Conservation (phyloP, 2,329 filamentous ascomycete genomes). For the Paraphaeosphaeria minitans region DNA sequence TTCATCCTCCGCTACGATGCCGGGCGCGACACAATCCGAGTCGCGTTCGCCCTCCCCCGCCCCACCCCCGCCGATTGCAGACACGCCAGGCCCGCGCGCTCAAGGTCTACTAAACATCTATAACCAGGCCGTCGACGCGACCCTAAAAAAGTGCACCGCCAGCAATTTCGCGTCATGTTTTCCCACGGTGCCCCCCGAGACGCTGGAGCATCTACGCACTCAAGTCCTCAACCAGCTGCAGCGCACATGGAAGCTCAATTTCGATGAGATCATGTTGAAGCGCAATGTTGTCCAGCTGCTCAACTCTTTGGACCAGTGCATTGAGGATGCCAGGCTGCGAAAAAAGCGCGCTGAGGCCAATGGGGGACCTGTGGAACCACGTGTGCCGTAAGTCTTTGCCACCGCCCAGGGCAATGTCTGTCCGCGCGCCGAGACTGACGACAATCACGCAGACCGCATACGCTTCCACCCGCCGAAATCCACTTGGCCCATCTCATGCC, state of each 20-base stretch:
- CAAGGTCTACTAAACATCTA: conserved; percentile 65
- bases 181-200: conserved; percentile 64
- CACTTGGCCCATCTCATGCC: conserved; percentile 65
- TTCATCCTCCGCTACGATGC: conserved; percentile 28
- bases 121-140: conserved; percentile 62
- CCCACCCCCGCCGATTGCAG: conserved; percentile 58
- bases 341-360: conserved; percentile 52
- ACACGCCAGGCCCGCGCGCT: conserved; percentile 64
- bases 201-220: conserved; percentile 61
- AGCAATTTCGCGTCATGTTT: conserved; percentile 68
- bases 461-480: conserved; percentile 60
- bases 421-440: conserved; percentile 14
- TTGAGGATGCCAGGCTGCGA: conserved; percentile 62
- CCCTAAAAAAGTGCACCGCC: conserved; percentile 65
- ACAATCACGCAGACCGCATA: conserved; percentile 57
- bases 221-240: conserved; percentile 65
- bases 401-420: too few species aligned
- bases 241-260: conserved; percentile 61
- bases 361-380: conserved; percentile 40
- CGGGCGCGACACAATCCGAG: conserved; percentile 32
- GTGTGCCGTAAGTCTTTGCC: conserved; percentile 53
- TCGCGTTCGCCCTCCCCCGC: conserved; percentile 57
- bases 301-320: conserved; percentile 65
- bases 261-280: conserved; percentile 64
- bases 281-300: conserved; percentile 61